Evolutionary conservation across 306 rosid species (phyloP).

Genomic region (Quercus agrifolia): DNA sequence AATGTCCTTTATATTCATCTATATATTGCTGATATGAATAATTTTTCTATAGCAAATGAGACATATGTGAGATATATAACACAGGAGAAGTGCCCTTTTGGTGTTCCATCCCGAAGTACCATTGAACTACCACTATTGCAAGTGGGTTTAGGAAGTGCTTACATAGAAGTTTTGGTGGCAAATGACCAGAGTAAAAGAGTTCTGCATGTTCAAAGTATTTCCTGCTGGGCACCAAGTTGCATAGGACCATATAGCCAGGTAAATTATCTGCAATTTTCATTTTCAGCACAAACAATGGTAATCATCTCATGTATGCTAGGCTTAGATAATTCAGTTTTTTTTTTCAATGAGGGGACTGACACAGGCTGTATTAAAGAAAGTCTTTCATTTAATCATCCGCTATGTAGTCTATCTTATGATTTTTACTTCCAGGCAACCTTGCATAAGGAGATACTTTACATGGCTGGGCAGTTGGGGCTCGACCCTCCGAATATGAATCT

Average conservation of each 20-base stretch:
- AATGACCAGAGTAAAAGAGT: slow-evolving; percentile 69
- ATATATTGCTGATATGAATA: slow-evolving; percentile 79
- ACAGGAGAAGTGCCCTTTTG: slow-evolving; percentile 79
- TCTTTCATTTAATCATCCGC: neutral
- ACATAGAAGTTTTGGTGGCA: slow-evolving; percentile 78
- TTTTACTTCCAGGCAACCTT: slow-evolving; percentile 73
- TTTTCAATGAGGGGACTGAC: neutral
- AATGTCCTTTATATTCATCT: slow-evolving; percentile 84
- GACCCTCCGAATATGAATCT: slow-evolving; percentile 89
- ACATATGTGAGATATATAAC: slow-evolving; percentile 73
- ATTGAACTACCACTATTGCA: slow-evolving; percentile 73
- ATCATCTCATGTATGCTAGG: neutral
- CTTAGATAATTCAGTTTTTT: neutral
- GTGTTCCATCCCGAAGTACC: slow-evolving; percentile 97
- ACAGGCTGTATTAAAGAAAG: neutral
- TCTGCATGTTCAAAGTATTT: slow-evolving; percentile 94
- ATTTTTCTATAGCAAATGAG: slow-evolving; percentile 76
- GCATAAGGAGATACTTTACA: slow-evolving; percentile 80
- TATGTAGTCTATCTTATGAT: neutral
- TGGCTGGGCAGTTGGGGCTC: slow-evolving; percentile 99
- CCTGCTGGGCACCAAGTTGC: slow-evolving; percentile 98
- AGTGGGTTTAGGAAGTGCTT: slow-evolving; percentile 67
- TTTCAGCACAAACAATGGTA: neutral
- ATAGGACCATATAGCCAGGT: slow-evolving; percentile 99
- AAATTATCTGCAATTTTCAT: neutral